Conservation (phyloP, 331 rosid species). For the Quercus phellos region DNA sequence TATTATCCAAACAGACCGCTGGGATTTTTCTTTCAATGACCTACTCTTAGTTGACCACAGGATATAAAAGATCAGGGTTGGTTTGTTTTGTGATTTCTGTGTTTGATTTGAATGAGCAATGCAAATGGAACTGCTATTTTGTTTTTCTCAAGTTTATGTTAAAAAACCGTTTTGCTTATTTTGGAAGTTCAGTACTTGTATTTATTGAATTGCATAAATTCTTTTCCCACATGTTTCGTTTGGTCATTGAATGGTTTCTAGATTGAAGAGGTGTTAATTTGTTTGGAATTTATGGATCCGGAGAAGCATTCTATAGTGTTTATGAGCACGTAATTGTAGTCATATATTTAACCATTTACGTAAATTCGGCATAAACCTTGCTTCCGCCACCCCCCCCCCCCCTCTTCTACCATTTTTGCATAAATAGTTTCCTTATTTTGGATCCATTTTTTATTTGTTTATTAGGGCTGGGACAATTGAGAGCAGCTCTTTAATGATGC, state of each 20-base stretch:
- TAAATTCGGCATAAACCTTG: not conserved
- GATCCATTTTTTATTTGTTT: constrained; percentile 16
- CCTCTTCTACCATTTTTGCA: constrained; percentile 14
- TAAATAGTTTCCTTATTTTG: constrained; percentile 29
- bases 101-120: constrained; percentile 16
- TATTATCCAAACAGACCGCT: not conserved
- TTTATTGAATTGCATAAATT: constrained; percentile 11
- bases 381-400: not conserved
- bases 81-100: constrained; percentile 14
- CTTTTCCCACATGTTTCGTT: not conserved
- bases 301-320: constrained; percentile 10
- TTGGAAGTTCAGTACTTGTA: constrained; percentile 10
- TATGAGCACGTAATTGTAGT: not conserved
- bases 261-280: not conserved
- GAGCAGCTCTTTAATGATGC: constrained; percentile 22
- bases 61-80: not conserved
- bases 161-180: constrained; percentile 15
- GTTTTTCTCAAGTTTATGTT: not conserved
- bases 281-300: constrained; percentile 17
- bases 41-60: constrained; percentile 1
- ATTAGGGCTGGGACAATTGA: constrained; percentile 15
- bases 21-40: not conserved
- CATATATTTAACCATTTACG: not conserved
- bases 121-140: constrained; percentile 1
- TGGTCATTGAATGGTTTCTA: constrained; percentile 10